These are phyloP conservation scores for Gardenia jasminoides DNA, from an alignment of 257 asterid genomes.

Conservation along the genomic window DNA sequence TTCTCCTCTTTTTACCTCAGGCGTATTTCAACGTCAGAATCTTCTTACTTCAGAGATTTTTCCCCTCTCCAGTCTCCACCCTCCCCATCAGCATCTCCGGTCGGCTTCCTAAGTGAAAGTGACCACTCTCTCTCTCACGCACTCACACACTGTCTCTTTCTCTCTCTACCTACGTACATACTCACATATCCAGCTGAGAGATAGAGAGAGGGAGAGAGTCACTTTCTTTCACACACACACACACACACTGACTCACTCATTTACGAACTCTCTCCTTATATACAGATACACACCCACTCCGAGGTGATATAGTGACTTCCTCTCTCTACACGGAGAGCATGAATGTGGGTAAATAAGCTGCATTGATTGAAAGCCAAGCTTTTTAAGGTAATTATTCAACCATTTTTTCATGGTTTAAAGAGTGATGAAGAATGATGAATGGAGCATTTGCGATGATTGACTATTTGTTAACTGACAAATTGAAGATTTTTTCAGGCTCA, in stretches of 20 bases:
- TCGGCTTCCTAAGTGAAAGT: conserved; percentile 18
- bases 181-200: background rate
- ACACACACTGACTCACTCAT: background rate
- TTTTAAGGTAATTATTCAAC: background rate
- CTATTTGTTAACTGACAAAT: conserved; percentile 1
- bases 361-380: conserved; percentile 9
- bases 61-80: background rate
- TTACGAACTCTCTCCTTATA: background rate
- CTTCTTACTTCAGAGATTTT: conserved; percentile 8
- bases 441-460: background rate
- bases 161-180: background rate
- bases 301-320: conserved; percentile 1
- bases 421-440: conserved; percentile 3
- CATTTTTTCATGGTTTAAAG: background rate
- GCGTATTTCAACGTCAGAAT: conserved; percentile 16
- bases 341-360: conserved; percentile 7
- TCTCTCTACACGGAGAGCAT: conserved; percentile 7
- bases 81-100: conserved; percentile 8
- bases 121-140: conserved; percentile 22
- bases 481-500: conserved; percentile 9
- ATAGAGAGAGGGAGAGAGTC: too few species aligned
- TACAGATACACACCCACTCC: too few species aligned
- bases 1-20: conserved; percentile 7
- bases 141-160: background rate
- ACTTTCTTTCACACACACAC: too few species aligned